phyloP scores from a whole-genome alignment of 345 rosid genomes.

The Citrus reticulata region DNA sequence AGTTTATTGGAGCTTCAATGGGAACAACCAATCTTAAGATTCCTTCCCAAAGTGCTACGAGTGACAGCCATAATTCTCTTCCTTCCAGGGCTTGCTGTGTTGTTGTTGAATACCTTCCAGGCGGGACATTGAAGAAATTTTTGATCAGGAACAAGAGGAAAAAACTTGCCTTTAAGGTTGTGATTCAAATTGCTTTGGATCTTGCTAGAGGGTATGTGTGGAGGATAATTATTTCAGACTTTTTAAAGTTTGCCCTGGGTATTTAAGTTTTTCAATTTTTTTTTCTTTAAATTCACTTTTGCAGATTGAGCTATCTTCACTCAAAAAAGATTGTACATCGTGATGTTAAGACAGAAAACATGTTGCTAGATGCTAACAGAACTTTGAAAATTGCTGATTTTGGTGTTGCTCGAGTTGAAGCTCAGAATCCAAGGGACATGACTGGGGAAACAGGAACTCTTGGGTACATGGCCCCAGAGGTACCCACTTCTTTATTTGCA shows the following conservation, averaged over 20 bases:
- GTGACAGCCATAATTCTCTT: conserved; percentile 39
- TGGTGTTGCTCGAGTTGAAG: conserved; percentile 87
- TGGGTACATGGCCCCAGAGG: conserved; percentile 93
- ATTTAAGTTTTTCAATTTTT: not conserved
- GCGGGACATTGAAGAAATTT: conserved; percentile 68
- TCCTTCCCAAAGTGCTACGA: conserved; percentile 33
- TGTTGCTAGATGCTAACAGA: conserved; percentile 62
- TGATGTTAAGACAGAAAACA: conserved; percentile 80
- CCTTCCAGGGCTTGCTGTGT: conserved; percentile 79
- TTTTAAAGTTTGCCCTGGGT: not conserved
- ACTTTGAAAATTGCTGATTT: conserved; percentile 78
- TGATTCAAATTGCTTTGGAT: conserved; percentile 69
- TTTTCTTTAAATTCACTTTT: not conserved
- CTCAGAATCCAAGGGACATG: conserved; percentile 87
- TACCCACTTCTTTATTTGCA: conserved; percentile 18
- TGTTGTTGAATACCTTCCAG: conserved; percentile 73
- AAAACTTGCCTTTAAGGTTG: conserved; percentile 65
- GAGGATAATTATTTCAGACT: not conserved
- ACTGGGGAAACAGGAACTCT: conserved; percentile 90
- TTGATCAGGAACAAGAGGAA: conserved; percentile 58
- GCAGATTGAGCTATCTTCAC: conserved; percentile 78
- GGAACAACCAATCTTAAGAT: conserved; percentile 77
- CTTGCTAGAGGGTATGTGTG: conserved; percentile 70
- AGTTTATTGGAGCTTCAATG: conserved; percentile 89
- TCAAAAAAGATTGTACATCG: conserved; percentile 72